phyloP scores from a whole-genome alignment of 495 filamentous ascomycete genomes.

The Glarea lozoyensis region DNA sequence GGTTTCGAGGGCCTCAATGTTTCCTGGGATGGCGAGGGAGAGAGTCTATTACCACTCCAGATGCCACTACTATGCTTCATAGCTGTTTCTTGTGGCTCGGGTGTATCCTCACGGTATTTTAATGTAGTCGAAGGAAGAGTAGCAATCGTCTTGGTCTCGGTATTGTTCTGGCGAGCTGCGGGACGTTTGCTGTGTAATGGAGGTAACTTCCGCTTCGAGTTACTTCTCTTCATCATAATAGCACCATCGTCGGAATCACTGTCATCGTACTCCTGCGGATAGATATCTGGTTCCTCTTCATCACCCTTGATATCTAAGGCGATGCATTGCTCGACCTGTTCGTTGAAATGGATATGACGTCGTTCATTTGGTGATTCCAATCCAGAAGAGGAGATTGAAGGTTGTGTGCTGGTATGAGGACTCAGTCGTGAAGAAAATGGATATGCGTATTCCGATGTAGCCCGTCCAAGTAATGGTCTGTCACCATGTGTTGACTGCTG shows the following conservation, averaged over 20 bases:
- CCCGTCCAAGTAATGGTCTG: constrained; percentile 23
- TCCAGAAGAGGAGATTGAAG: constrained; percentile 54
- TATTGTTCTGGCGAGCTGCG: constrained; percentile 35
- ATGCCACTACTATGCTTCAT: constrained; percentile 42
- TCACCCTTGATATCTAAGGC: constrained; percentile 78
- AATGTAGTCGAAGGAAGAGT: constrained; percentile 87
- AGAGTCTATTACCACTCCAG: constrained; percentile 31
- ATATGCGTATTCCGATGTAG: constrained; percentile 28
- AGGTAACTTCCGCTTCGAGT: constrained; percentile 32
- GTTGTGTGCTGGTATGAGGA: constrained; percentile 43
- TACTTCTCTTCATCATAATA: constrained; percentile 74
- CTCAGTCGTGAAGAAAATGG: constrained; percentile 49
- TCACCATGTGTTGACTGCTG: constrained; percentile 58
- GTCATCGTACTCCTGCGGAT: constrained; percentile 39
- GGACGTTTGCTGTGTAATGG: constrained; percentile 17
- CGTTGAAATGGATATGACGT: constrained; percentile 93
- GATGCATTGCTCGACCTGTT: constrained; percentile 92
- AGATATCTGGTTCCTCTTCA: constrained; percentile 54
- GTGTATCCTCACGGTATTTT: constrained; percentile 78
- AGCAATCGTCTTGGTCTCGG: constrained; percentile 84
- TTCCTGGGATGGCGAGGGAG: constrained; percentile 55
- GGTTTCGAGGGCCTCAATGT: constrained; percentile 63
- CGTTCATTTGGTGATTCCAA: constrained; percentile 60
- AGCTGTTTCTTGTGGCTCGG: constrained; percentile 53
- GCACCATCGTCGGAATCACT: constrained; percentile 64